These are phyloP conservation scores for Phlebiopsis gigantea DNA, from an alignment of 768 basidiomycete species.

Conservation along the genomic window DNA sequence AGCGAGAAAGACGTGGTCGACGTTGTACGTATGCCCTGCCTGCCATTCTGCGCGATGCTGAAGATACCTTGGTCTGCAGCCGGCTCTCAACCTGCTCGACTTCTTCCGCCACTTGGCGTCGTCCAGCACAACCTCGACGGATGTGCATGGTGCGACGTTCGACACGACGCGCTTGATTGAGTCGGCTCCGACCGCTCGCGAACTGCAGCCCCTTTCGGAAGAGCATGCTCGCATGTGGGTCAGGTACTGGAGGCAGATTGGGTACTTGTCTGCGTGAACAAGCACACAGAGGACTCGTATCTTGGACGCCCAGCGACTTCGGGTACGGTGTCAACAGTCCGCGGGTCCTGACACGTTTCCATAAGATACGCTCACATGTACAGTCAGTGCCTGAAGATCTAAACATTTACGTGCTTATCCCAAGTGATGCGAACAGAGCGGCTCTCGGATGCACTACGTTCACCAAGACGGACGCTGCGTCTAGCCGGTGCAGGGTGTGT, in stretches of 20 bases:
- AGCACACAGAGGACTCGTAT: too few species aligned
- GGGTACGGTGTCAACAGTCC: too few species aligned
- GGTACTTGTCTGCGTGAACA: background rate
- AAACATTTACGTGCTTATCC: too few species aligned
- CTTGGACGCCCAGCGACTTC: too few species aligned
- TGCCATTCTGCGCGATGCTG: background rate
- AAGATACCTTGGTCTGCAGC: background rate
- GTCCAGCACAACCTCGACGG: background rate
- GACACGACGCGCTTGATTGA: background rate
- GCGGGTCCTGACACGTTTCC: too few species aligned
- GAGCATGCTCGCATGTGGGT: conserved; percentile 11
- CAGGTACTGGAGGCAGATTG: conserved; percentile 5
- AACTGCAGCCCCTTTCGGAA: background rate
- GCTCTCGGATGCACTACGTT: too few species aligned
- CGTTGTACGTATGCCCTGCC: background rate
- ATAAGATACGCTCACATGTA: too few species aligned
- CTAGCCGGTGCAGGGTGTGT: too few species aligned
- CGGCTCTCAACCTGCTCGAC: conserved; percentile 7
- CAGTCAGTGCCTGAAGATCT: too few species aligned
- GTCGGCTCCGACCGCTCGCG: background rate
- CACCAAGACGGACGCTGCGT: too few species aligned
- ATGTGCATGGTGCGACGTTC: background rate
- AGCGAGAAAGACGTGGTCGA: background rate
- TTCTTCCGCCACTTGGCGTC: conserved; percentile 6
- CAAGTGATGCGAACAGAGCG: too few species aligned